Base-by-base conservation (phyloP, 495 filamentous ascomycete species). In the Penicillium lividum region DNA sequence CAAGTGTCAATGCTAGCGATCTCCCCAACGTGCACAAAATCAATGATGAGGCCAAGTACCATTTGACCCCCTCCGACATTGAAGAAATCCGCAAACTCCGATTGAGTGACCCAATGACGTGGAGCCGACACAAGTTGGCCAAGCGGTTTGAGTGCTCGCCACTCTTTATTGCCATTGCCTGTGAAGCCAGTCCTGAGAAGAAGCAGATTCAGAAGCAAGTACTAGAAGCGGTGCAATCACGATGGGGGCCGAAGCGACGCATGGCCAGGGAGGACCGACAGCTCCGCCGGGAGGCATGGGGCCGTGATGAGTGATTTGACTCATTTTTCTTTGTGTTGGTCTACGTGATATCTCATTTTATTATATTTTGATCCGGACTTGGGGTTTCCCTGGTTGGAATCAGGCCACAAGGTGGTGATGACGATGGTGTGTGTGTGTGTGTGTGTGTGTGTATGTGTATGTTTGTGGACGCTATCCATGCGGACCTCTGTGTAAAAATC, bases 41-140 rank as follows among this genome's bases (percentile, higher is more conserved):
- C 46, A 53, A 71, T 5, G 68, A 77, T n/a, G 72, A 84, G 67
- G 86, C 86, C 61, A 86, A 81, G 64, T 93, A 97, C 70, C 89
- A 97, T 76, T 76, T 98, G 49, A 89, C 78, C 7, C 73, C 71
- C 29, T 79, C 81, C 56, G 85, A 98, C 62, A 84, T 98, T 46
- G 84, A 81, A 50, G 89, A 95, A 78, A 94, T 97, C 64, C 83
- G 89, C 53, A 68, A 69, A 56, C 80, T 97, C 66, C 84, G 90
- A 55, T 65, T 69, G 27, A 70, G 71, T 52, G 88, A 96, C 71
- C 89, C 90, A 0, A 76, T 81, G 57, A 78, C 68, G 42, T 94
- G 92, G 91, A 91, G 86, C 61, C 81, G 89, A 54, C 74, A 71
- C 54, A 81, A 75, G 67, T 74, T 97, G 56, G 89, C 91, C 38